Evolutionary conservation across 495 filamentous ascomycete genomes (phyloP).

Genomic region (Aspergillus ellipticus): DNA sequence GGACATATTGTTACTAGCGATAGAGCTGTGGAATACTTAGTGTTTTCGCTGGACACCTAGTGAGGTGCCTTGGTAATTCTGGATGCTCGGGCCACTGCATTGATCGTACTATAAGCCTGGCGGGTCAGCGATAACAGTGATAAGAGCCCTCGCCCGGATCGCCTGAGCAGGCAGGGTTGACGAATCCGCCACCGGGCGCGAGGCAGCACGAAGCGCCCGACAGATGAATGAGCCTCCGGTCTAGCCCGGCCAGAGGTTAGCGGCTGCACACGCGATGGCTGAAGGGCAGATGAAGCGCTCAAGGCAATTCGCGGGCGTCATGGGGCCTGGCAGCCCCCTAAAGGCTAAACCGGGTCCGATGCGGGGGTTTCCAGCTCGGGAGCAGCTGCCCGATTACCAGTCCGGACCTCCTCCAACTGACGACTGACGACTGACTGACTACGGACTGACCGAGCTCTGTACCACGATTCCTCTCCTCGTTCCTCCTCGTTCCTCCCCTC

Average conservation of each 20-base stretch:
- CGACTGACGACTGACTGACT: not conserved
- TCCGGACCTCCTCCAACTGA: not conserved
- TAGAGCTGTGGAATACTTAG: not conserved
- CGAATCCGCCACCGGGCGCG: too few relatives aligned
- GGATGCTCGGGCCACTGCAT: not conserved
- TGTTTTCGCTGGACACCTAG: not conserved
- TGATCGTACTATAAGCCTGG: not conserved
- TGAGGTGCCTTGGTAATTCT: not conserved
- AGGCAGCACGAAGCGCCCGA: too few relatives aligned
- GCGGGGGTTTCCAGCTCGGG: slow-evolving; percentile 8
- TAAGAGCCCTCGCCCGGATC: too few relatives aligned
- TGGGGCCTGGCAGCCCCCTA: not conserved
- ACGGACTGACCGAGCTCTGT: not conserved
- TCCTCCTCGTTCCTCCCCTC: not conserved
- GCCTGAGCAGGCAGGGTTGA: too few relatives aligned
- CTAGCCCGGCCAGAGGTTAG: too few relatives aligned
- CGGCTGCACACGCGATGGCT: too few relatives aligned
- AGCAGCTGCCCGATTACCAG: slow-evolving; percentile 11
- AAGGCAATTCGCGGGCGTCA: not conserved
- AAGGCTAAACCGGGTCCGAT: slow-evolving; percentile 1
- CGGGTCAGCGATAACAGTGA: slow-evolving; percentile 7
- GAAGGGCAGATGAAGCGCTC: not conserved
- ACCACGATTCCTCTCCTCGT: not conserved
- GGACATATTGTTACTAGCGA: not conserved
- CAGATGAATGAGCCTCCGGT: too few relatives aligned